A percentile compares a stretch with the other conserved stretches of the same genome.
phyloP scores from a whole-genome alignment of 257 asterid species.

The Voacanga thouarsii region DNA sequence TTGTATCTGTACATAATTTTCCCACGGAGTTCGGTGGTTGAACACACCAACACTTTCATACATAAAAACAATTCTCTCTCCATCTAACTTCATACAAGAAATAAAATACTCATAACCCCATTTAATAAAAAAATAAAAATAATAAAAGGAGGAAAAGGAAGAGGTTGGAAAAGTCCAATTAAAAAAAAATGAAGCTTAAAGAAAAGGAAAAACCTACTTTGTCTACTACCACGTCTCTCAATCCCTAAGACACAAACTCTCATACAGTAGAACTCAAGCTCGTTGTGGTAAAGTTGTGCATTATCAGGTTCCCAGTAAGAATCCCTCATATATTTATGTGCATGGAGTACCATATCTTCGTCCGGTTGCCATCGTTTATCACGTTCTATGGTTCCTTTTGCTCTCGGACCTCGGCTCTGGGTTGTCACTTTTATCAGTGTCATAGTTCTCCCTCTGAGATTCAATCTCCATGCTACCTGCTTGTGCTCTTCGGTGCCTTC shows the following conservation, averaged over 20 bases:
- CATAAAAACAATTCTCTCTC: constrained; percentile 29
- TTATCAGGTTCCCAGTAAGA: constrained; percentile 11
- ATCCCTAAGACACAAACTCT: constrained; percentile 20
- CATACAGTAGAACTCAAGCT: constrained; percentile 4
- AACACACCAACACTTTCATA: constrained; percentile 21
- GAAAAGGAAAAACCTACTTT: constrained; percentile 9
- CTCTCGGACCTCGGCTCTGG: constrained; percentile 51
- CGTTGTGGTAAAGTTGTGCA: constrained; percentile 5
- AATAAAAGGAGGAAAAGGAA: not conserved
- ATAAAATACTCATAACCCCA: constrained; percentile 5
- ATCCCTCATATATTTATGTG: constrained; percentile 11
- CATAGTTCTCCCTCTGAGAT: constrained; percentile 47
- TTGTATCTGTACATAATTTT: constrained; percentile 27
- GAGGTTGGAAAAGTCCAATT: constrained; percentile 4
- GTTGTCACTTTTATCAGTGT: constrained; percentile 76
- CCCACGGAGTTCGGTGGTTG: not conserved
- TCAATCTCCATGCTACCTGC: constrained; percentile 66
- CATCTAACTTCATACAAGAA: constrained; percentile 30
- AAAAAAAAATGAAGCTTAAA: not conserved
- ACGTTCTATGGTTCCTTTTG: constrained; percentile 29
- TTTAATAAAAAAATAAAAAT: not conserved
- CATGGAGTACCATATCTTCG: constrained; percentile 10
- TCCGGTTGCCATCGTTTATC: not conserved
- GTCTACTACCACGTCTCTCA: constrained; percentile 20
- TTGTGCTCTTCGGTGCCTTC: constrained; percentile 73